Percentiles rank a stretch among this genome's conserved stretches.
These are phyloP conservation scores for Cyclotella choctawhatcheeana DNA, from an alignment of 108 stramenopile genomes.

Conservation along the genomic window DNA sequence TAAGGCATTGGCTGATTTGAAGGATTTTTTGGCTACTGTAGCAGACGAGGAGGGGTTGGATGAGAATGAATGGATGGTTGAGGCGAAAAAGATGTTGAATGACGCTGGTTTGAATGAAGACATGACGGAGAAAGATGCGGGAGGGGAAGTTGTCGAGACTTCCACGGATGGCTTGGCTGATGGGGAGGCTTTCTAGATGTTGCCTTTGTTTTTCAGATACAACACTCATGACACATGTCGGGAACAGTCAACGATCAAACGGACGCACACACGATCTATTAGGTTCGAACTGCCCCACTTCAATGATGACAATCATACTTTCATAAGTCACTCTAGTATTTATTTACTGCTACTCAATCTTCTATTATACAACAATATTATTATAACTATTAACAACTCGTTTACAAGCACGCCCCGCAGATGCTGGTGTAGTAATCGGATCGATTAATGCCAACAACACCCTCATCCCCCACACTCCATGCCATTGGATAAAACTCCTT, in stretches of 20 bases:
- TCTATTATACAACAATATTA: neutral
- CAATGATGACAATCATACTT: neutral
- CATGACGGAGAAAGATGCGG: neutral
- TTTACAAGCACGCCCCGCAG: slow-evolving; percentile 58
- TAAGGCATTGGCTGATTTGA: slow-evolving; percentile 66
- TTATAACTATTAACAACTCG: neutral
- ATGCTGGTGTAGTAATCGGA: slow-evolving; percentile 64
- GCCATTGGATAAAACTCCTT: slow-evolving; percentile 73
- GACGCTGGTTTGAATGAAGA: slow-evolving; percentile 3
- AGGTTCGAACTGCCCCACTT: neutral
- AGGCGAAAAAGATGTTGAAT: slow-evolving; percentile 42
- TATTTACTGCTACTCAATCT: neutral
- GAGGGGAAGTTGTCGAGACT: slow-evolving; percentile 32
- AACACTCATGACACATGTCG: neutral
- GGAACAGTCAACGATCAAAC: neutral
- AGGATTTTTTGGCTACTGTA: slow-evolving; percentile 43
- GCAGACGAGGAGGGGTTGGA: slow-evolving; percentile 34
- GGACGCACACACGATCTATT: neutral
- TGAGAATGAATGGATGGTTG: slow-evolving; percentile 42
- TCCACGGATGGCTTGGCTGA: slow-evolving; percentile 32
- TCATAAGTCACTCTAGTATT: neutral
- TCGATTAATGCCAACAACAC: slow-evolving; percentile 76
- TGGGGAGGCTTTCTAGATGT: slow-evolving; percentile 42
- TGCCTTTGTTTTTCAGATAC: too few species aligned
- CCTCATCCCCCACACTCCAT: slow-evolving; percentile 77